These are phyloP conservation scores for Starmerella sp. DNA, from an alignment of 805 yeast genomes.

Conservation along the genomic window DNA sequence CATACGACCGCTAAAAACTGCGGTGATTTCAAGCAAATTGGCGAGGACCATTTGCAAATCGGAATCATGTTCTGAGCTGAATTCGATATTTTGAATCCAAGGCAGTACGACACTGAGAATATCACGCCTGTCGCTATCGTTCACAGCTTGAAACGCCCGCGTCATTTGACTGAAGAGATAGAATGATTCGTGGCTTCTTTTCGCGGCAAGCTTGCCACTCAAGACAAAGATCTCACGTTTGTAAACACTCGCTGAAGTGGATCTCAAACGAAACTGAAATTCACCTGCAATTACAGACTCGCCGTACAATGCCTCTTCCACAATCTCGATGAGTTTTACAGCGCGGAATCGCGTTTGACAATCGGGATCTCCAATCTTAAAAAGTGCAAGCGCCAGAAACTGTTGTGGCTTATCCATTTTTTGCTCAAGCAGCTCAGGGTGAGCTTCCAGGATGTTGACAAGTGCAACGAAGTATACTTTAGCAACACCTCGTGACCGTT, in stretches of 20 bases:
- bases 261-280: constrained; percentile 60
- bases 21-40: constrained; percentile 65
- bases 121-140: constrained; percentile 56
- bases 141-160: constrained; percentile 52
- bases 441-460: constrained; percentile 48
- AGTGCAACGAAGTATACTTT: constrained; percentile 63
- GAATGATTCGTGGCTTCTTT: constrained; percentile 48
- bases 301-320: constrained; percentile 51
- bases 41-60: constrained; percentile 20
- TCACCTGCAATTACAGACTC: constrained; percentile 40
- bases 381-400: constrained; percentile 60
- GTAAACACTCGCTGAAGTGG: constrained; percentile 70
- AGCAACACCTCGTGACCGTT: constrained; percentile 36
- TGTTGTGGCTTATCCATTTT: constrained; percentile 42
- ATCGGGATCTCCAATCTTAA: constrained; percentile 66
- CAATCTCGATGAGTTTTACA: constrained; percentile 51
- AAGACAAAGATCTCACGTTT: constrained; percentile 75
- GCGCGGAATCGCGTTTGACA: constrained; percentile 61
- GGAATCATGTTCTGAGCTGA: constrained; percentile 31
- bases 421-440: constrained; percentile 29
- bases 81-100: constrained; percentile 79
- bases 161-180: constrained; percentile 62
- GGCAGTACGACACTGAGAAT: constrained; percentile 72
- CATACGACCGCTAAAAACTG: constrained; percentile 58
- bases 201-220: constrained; percentile 56